Evolutionary conservation across 2,329 filamentous ascomycete species (phyloP), one percentile per base, ranked within the genome.

Genomic region (Aspergillus persii): DNA sequence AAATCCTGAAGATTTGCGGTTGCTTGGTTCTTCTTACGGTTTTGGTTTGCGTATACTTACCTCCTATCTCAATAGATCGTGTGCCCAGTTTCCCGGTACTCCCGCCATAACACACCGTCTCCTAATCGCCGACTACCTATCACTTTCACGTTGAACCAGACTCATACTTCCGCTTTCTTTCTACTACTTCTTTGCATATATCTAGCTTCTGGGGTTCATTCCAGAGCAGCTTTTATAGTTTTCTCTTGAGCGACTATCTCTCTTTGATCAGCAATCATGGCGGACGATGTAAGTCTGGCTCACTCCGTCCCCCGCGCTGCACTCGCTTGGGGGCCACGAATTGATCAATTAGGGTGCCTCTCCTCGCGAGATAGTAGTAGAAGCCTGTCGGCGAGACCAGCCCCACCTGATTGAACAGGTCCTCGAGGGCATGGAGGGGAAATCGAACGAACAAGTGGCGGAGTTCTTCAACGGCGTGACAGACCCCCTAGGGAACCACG

Each of bases 341-440:
- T 47, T 53, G 27, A 41, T 48, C 31, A 51, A 51, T 6, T 69
- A 96, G 89, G 95, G 94, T 74, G 94, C 94, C 68, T 91, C 91
- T 61, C 86, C 88, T 50, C 84, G 88, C 75, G 94, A 98, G 80
- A 85, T 91, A 71, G 85, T 98, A 68, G 86, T 98, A 77, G 94
- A 96, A 81, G 91, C 95, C 69, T 96, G 91, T 79, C 91, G 94
- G 62, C 86, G 92, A 71, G 94, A 98, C 83, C 97, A 98, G 79
- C 88, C 88, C 66, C 89, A 94, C 56, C 86, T 98, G 61, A 86
- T 98, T 58, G 79, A 85, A 68, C 89, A 95, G 69, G 84, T 93
- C 58, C 83, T 97, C 66, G 78, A 84, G 47, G 79, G 80, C 65
- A 79, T 85, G 71, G 84, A 84, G 65, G 77, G 79, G 59, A 86